Evolutionary conservation across 257 asterid genomes (phyloP).

Genomic region (Nicotiana knightiana): DNA sequence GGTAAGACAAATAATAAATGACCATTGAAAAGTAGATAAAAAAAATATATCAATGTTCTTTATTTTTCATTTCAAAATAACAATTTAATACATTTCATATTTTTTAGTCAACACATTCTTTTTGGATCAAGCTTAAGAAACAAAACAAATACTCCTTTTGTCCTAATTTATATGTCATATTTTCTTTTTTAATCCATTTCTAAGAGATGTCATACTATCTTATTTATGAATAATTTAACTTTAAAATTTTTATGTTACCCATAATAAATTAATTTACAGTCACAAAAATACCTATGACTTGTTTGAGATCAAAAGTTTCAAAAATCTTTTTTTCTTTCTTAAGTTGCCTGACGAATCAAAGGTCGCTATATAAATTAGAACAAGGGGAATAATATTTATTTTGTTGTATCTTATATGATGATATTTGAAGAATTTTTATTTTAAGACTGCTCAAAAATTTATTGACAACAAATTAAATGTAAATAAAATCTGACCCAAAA

Average conservation of each 20-base stretch:
- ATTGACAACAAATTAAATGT: background rate
- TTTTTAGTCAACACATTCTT: background rate
- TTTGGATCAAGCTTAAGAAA: background rate
- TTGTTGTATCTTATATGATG: background rate
- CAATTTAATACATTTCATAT: background rate
- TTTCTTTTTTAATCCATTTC: no score
- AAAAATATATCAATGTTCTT: background rate
- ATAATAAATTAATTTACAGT: no score
- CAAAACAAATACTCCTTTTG: background rate
- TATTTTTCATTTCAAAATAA: background rate
- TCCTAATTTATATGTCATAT: background rate
- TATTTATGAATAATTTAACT: no score
- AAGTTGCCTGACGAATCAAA: no score
- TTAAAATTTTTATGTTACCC: no score
- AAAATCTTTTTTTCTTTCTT: no score
- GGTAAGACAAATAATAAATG: background rate
- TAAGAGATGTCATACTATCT: no score
- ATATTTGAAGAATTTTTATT: background rate
- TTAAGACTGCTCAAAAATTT: background rate
- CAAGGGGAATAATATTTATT: no score
- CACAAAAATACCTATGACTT: no score
- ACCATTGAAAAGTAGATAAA: background rate
- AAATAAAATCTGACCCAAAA: background rate
- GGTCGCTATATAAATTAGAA: no score
- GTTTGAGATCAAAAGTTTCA: no score